Conservation (phyloP, 352 stramenopile genomes). For the Hyaloperonospora brassicae region DNA sequence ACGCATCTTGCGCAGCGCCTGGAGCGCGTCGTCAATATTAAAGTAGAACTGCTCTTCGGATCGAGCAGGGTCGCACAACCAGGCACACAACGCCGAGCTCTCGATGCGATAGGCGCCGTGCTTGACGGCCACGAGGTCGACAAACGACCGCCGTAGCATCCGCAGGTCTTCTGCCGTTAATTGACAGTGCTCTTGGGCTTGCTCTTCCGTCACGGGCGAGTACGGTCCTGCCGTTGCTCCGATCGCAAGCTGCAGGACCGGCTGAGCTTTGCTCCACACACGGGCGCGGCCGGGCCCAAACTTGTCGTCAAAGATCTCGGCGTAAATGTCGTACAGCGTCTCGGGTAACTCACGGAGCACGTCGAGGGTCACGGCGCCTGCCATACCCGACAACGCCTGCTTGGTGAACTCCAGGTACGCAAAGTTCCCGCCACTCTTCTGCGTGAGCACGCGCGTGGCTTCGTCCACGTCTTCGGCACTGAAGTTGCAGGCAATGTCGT, state of each 20-base stretch:
- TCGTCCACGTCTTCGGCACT: constrained; percentile 31
- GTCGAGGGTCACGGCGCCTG: constrained; percentile 40
- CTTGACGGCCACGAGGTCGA: constrained; percentile 59
- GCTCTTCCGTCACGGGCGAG: constrained; percentile 57
- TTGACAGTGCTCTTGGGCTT: constrained; percentile 51
- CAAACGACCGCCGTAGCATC: constrained; percentile 63
- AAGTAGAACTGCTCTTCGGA: constrained; percentile 61
- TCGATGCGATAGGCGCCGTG: constrained; percentile 69
- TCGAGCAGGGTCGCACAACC: constrained; percentile 48
- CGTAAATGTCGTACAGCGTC: constrained; percentile 76
- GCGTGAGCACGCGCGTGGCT: constrained; percentile 45
- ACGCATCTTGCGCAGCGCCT: constrained; percentile 37
- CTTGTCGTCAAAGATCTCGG: constrained; percentile 84
- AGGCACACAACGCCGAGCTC: constrained; percentile 58
- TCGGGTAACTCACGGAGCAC: constrained; percentile 69
- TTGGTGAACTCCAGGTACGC: constrained; percentile 76
- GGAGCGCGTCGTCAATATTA: constrained; percentile 38
- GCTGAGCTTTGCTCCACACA: constrained; percentile 70
- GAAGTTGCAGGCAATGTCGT: constrained; percentile 53
- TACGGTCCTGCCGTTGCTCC: constrained; percentile 61
- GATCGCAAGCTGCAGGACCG: constrained; percentile 64
- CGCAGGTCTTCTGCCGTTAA: constrained; percentile 55
- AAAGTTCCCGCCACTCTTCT: constrained; percentile 70
- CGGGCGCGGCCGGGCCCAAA: constrained; percentile 67
- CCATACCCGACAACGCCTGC: constrained; percentile 62